These are phyloP conservation scores for Botrytis byssoidea DNA, from an alignment of 2,329 filamentous ascomycete genomes.

Conservation along the genomic window DNA sequence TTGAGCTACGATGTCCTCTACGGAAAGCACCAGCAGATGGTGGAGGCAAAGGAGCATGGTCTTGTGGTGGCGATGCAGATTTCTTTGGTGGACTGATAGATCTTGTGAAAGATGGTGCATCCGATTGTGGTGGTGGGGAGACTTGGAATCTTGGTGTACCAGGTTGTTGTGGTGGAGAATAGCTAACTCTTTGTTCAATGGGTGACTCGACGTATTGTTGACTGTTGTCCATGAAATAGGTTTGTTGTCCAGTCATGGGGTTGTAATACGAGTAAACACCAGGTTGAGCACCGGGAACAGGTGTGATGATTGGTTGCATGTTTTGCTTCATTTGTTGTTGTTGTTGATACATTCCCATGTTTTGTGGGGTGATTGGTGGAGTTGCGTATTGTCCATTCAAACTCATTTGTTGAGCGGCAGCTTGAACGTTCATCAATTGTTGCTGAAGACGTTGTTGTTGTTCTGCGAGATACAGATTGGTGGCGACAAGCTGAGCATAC, in stretches of 20 bases:
- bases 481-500: conserved; percentile 85
- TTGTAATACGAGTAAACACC: conserved; percentile 84
- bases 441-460: conserved; percentile 95
- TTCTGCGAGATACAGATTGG: conserved; percentile 87
- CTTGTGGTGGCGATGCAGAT: conserved; percentile 66
- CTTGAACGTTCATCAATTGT: conserved; percentile 81
- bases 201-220: conserved; percentile 48
- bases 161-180: conserved; percentile 52
- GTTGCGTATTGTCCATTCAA: conserved; percentile 58
- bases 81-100: conserved; percentile 66
- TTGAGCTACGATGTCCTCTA: conserved; percentile 87
- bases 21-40: conserved; percentile 91
- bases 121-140: conserved; percentile 69
- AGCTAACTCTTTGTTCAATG: conserved; percentile 35
- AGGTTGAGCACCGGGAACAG: conserved; percentile 61
- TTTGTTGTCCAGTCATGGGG: conserved; percentile 79
- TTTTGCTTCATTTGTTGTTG: conserved; percentile 40
- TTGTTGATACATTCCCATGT: conserved; percentile 53
- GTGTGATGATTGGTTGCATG: conserved; percentile 47
- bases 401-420: conserved; percentile 79
- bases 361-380: conserved; percentile 51
- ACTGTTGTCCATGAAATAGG: conserved; percentile 59
- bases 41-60: conserved; percentile 73
- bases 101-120: conserved; percentile 52
- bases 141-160: conserved; percentile 74